These are phyloP conservation scores for Lactarius evosmus DNA, from an alignment of 768 basidiomycete species.

Conservation along the genomic window DNA sequence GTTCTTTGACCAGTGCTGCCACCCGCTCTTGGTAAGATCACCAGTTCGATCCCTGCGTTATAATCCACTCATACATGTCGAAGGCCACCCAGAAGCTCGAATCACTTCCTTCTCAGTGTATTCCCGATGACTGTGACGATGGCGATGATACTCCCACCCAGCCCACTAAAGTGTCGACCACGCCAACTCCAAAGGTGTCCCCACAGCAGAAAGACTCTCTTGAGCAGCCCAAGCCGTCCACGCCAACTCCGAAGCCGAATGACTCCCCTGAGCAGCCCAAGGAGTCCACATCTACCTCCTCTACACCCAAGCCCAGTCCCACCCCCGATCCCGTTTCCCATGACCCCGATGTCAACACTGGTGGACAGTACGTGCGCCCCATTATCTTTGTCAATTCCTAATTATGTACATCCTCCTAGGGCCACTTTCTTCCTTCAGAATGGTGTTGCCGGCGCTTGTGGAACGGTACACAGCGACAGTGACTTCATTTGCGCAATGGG, in stretches of 20 bases:
- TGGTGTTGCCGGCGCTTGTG: slow-evolving; percentile 79
- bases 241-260: too few relatives aligned
- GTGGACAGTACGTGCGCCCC: slow-evolving; percentile 9
- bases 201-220: not conserved
- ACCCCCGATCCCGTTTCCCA: not conserved
- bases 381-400: not conserved
- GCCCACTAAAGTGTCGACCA: not conserved
- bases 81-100: slow-evolving; percentile 52
- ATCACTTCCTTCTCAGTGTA: slow-evolving; percentile 52
- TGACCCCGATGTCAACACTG: not conserved
- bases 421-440: slow-evolving; percentile 48
- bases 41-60: slow-evolving; percentile 8
- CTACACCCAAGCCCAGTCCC: slow-evolving; percentile 5
- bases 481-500: slow-evolving; percentile 63
- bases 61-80: not conserved
- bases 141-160: slow-evolving; percentile 28
- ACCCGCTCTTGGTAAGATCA: slow-evolving; percentile 56
- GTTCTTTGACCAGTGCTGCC: slow-evolving; percentile 71
- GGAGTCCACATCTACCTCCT: slow-evolving; percentile 6
- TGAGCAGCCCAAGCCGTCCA: slow-evolving; percentile 5
- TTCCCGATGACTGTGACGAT: slow-evolving; percentile 41
- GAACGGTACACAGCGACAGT: slow-evolving; percentile 51
- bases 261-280: not conserved
- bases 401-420: slow-evolving; percentile 21
- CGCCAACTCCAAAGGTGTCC: not conserved